Evolutionary conservation across 352 stramenopile genomes (phyloP).

Genomic region (Phytophthora capsici): DNA sequence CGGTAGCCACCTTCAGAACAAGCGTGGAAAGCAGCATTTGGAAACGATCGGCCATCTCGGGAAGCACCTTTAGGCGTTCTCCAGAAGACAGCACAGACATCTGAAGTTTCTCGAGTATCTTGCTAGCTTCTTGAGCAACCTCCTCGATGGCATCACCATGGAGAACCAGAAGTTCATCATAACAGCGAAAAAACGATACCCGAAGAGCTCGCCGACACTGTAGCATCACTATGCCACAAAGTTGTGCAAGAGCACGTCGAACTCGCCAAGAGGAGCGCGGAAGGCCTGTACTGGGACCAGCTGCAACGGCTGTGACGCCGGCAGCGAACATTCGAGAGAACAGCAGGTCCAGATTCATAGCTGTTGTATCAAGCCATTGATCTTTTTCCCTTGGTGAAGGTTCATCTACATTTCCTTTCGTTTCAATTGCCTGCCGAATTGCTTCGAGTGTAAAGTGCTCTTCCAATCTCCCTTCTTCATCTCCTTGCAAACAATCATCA

Average conservation of each 20-base stretch:
- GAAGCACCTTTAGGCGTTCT: constrained; percentile 68
- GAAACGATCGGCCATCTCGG: constrained; percentile 70
- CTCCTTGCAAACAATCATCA: constrained; percentile 20
- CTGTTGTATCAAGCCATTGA: constrained; percentile 59
- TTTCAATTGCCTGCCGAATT: constrained; percentile 33
- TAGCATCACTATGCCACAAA: constrained; percentile 67
- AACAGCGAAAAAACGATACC: constrained; percentile 75
- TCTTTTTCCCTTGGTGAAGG: constrained; percentile 26
- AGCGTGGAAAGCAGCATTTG: constrained; percentile 77
- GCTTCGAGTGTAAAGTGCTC: constrained; percentile 39
- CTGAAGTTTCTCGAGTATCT: constrained; percentile 39
- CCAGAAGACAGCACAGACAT: constrained; percentile 37
- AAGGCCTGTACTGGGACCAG: constrained; percentile 33
- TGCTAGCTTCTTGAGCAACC: constrained; percentile 32
- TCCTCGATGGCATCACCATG: constrained; percentile 56
- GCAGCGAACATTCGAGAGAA: constrained; percentile 65
- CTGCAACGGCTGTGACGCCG: constrained; percentile 27
- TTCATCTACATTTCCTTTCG: background rate
- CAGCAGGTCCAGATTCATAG: constrained; percentile 70
- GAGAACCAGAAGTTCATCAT: constrained; percentile 81
- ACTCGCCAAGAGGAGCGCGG: constrained; percentile 70
- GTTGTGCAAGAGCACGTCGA: constrained; percentile 55
- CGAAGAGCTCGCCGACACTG: constrained; percentile 55
- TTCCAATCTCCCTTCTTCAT: constrained; percentile 5
- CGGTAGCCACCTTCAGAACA: constrained; percentile 59